Base-by-base conservation (phyloP, 495 filamentous ascomycete genomes). In the Aspergillus bridgeri region DNA sequence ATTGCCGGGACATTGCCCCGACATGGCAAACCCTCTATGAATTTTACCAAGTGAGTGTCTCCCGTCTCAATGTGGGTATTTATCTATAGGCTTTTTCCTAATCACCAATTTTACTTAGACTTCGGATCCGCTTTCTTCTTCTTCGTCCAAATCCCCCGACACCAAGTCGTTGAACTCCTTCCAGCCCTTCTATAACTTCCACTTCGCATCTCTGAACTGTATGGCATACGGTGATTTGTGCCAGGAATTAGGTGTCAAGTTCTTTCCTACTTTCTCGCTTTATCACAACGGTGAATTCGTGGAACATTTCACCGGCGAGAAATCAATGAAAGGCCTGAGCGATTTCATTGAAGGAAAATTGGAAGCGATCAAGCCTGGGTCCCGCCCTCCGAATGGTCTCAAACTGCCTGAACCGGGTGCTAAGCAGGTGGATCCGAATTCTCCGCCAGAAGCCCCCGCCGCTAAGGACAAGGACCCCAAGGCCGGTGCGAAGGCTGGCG, bases 1-100 rank as follows among this genome's bases (percentile, higher is more conserved):
- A 98, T 73, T 98, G 95, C 75, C 75, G 81, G 62, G 77, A 79
- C 43, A 85, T 90, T 62, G 91, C 89, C 33, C 95, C 95, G 23
- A 86, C 83, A 51, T 98, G 86, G 80, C 91, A 97, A 75, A 96
- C 93, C 6, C 76, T 96, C 21, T 96, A 96, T 75, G 94, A 98
- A 71, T 97, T 85, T 74, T 96, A 97, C 75, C 96, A 92, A 56
- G 79, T 82, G 58, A 61, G 77, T 67, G 38, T 27, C 38, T 20
- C 51, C 7, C 3, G n/a, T 20, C 21, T 46, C n/a, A 22, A 18
- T 4, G 8, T 13, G 18, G 47, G n/a, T 5, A 18, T 27, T 9
- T 13, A 43, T 20, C 15, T 51, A n/a, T 55, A 46, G n/a, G 19
- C 2, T 33, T 8, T 52, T 42, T 48, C 66, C 76, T 23, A n/a